Conservation (phyloP, 148 eudicot genomes). For the Silene uniflora region DNA sequence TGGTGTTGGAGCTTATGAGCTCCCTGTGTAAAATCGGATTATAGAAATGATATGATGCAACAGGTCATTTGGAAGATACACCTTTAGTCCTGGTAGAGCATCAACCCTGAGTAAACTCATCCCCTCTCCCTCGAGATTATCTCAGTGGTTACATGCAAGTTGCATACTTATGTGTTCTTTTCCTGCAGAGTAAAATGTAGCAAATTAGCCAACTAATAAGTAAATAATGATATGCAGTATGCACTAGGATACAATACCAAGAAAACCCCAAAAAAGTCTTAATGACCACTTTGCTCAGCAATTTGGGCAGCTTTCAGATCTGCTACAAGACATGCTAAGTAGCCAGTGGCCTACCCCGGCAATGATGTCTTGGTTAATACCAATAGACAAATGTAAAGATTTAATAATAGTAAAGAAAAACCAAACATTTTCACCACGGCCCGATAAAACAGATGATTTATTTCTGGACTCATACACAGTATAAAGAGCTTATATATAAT, state of each 20-base stretch:
- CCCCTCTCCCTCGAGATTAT: background rate
- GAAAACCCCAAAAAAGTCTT: background rate
- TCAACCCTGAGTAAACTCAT: background rate
- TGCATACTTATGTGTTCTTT: background rate
- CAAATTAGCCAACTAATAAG: background rate
- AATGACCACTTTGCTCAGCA: background rate
- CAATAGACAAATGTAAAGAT: background rate
- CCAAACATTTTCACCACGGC: background rate
- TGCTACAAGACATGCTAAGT: background rate
- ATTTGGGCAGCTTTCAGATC: background rate
- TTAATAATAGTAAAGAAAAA: background rate
- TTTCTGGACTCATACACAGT: background rate
- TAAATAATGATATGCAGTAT: no score
- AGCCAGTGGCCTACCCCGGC: background rate
- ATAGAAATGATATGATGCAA: constrained; percentile 3
- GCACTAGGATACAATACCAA: background rate
- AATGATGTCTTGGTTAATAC: background rate
- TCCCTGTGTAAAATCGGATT: constrained; percentile 2
- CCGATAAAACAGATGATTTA: background rate
- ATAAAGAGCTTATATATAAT: background rate
- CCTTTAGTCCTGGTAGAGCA: constrained; percentile 3
- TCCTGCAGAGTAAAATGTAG: constrained; percentile 2
- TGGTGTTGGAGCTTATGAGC: constrained; percentile 7
- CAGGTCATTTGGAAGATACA: background rate
- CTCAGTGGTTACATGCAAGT: constrained; percentile 3